Evolutionary conservation across 768 basidiomycete genomes (phyloP), one percentile per base, ranked within the genome.

Genomic region (Hericium erinaceus): DNA sequence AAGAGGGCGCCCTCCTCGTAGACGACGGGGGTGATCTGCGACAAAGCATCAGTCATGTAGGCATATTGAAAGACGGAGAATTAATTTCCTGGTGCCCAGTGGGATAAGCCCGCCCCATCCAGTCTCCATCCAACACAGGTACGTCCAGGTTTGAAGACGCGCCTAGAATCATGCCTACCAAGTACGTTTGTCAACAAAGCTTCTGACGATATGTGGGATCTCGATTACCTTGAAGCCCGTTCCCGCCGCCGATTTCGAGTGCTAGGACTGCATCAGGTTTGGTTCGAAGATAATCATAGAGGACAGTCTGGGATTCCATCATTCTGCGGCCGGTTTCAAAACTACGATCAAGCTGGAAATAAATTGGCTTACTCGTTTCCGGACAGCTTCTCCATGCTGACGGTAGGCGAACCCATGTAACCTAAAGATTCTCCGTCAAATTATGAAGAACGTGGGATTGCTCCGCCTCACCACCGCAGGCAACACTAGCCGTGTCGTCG

Each of bases 161-260:
- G 33, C 33, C 33, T 8, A 33, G 9, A 33, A 33, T 33, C 33
- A 33, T 33, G 33, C 33, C 33, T 33, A 8, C 33, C 33, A 33
- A 33, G 8, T 33, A 8, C 33, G 33, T 8, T 33, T 10, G 33
- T 33, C 33, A 33, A 33, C 33, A 33, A 33, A 33, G 33, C 33
- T 8, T 33, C 9, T 10, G 33, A 33, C 9, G 9, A 33, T 33
- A 6, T 33, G 6, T 33, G 1, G 6, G 33, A 10, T 33, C 33
- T 33, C 33, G 33, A 11, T 7, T 46, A 18, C 44, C 44, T 46
- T 46, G 44, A 8, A 46, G 12, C 8, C 44, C 44, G 11, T 46
- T 46, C 16, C 44, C 44, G 15, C 75, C 75, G 12, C 76, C 77
- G 44, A 79, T 77, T 63, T 75, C 73, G 38, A 71, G 16, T 7